Conservation (phyloP, 352 stramenopile species). For the Pythium monospermum region DNA sequence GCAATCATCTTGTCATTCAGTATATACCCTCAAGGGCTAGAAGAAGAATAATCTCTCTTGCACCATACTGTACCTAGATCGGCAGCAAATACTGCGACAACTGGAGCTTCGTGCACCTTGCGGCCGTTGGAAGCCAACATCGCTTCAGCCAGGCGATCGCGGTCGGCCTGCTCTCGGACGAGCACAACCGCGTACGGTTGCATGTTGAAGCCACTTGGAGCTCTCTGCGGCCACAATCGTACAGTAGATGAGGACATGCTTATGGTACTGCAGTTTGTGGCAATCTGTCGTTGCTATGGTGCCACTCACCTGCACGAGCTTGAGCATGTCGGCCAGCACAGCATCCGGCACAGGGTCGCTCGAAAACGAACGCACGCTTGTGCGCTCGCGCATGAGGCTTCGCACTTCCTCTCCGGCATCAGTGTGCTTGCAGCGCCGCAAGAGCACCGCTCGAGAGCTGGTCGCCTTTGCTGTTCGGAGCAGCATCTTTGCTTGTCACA, state of each 20-base stretch:
- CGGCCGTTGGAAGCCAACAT: slow-evolving; percentile 75
- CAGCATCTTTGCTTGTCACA: not conserved
- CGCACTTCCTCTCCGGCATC: slow-evolving; percentile 11
- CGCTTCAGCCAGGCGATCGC: slow-evolving; percentile 56
- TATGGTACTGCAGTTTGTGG: no score
- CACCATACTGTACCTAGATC: slow-evolving; percentile 38
- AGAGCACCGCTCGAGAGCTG: not conserved
- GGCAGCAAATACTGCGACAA: slow-evolving; percentile 76
- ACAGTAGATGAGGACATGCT: not conserved
- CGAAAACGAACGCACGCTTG: slow-evolving; percentile 33
- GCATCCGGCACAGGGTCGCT: slow-evolving; percentile 38
- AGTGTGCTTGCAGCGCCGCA: slow-evolving; percentile 8
- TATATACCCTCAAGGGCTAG: not conserved
- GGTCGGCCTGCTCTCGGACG: slow-evolving; percentile 61
- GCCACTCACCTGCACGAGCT: slow-evolving; percentile 46
- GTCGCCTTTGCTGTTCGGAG: not conserved
- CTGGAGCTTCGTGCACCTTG: slow-evolving; percentile 72
- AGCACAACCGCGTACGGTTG: slow-evolving; percentile 77
- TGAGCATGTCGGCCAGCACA: slow-evolving; percentile 56
- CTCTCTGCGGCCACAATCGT: slow-evolving; percentile 27
- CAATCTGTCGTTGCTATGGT: not conserved
- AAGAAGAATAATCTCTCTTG: not conserved
- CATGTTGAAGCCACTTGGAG: slow-evolving; percentile 77
- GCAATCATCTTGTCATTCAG: not conserved
- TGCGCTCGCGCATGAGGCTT: slow-evolving; percentile 13